phyloP scores from a whole-genome alignment of 495 filamentous ascomycete genomes.

The Xylaria palmicola region DNA sequence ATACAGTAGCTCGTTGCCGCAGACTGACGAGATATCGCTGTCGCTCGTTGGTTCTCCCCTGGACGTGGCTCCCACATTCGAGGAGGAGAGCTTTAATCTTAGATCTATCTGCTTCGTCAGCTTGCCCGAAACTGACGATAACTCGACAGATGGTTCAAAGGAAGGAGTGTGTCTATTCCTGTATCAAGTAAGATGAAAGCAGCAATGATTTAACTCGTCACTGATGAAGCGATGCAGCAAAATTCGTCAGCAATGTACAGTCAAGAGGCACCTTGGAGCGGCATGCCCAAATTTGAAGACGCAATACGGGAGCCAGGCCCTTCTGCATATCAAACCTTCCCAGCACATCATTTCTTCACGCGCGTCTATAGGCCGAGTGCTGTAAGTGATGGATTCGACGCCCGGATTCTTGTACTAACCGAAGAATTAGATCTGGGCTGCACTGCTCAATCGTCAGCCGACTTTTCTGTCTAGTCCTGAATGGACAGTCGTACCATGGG shows the following conservation, averaged over 20 bases:
- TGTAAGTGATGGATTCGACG: slow-evolving; percentile 24
- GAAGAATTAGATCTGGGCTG: slow-evolving; percentile 37
- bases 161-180: slow-evolving; percentile 43
- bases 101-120: slow-evolving; percentile 37
- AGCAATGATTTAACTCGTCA: background rate
- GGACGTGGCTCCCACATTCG: slow-evolving; percentile 27
- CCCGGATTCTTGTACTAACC: slow-evolving; percentile 11
- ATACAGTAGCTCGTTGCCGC: slow-evolving; percentile 20
- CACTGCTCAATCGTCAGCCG: slow-evolving; percentile 43
- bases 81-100: slow-evolving; percentile 37
- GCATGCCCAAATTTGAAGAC: slow-evolving; percentile 26
- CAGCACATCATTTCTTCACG: slow-evolving; percentile 50
- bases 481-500: slow-evolving; percentile 46
- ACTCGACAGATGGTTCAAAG: slow-evolving; percentile 1
- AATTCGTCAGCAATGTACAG: slow-evolving; percentile 31
- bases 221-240: slow-evolving; percentile 15
- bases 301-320: slow-evolving; percentile 40
- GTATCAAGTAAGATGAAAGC: slow-evolving; percentile 38
- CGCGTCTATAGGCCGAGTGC: slow-evolving; percentile 46
- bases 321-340: slow-evolving; percentile 39
- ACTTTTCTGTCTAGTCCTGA: slow-evolving; percentile 42
- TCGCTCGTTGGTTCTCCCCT: slow-evolving; percentile 18
- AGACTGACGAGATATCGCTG: slow-evolving; percentile 16
- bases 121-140: slow-evolving; percentile 22
- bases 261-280: slow-evolving; percentile 31